These are phyloP conservation scores for Chalaropsis thielavioides DNA, from an alignment of 2,329 filamentous ascomycete species.

Conservation along the genomic window DNA sequence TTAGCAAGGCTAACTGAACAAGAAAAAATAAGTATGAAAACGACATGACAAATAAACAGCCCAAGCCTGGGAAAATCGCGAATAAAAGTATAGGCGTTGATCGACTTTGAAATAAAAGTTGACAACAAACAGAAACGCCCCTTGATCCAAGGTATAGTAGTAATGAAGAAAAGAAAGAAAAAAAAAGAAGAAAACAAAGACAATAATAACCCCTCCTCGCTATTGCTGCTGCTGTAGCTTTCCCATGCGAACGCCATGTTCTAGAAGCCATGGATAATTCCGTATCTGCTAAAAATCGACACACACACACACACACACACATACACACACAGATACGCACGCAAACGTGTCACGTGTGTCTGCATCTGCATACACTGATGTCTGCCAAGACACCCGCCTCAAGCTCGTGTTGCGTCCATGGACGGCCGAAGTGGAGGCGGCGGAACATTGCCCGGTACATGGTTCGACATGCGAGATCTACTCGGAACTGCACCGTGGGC, in stretches of 20 bases:
- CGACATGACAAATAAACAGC: constrained; percentile 5
- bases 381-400: background rate
- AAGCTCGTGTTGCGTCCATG: constrained; percentile 14
- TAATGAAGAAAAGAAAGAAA: constrained; percentile 3
- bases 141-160: constrained; percentile 14
- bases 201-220: background rate
- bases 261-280: constrained; percentile 4
- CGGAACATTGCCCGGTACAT: constrained; percentile 7
- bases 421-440: constrained; percentile 13
- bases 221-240: background rate
- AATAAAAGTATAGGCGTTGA: background rate
- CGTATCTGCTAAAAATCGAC: background rate
- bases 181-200: constrained; percentile 9
- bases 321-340: no score
- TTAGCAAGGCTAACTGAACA: background rate
- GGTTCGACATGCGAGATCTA: constrained; percentile 7
- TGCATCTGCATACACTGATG: background rate
- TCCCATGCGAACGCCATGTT: constrained; percentile 6
- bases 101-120: background rate
- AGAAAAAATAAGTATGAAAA: background rate
- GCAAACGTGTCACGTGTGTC: background rate
- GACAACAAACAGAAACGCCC: constrained; percentile 8
- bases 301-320: background rate
- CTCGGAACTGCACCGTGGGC: background rate
- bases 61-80: background rate